Base-by-base conservation (phyloP, 1,139 yeast species). In the Pichia sp. region DNA sequence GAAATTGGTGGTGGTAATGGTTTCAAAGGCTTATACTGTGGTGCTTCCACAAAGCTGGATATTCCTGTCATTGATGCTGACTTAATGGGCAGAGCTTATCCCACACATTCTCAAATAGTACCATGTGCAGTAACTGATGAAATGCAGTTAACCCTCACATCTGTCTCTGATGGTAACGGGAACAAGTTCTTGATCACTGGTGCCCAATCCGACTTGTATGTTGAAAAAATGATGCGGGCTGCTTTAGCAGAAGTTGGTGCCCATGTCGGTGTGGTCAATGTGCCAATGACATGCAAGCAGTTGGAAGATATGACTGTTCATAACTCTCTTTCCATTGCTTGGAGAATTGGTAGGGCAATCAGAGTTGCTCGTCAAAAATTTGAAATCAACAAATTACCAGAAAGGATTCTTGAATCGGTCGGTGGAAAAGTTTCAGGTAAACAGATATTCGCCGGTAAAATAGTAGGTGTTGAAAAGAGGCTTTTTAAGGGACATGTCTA, bases 1-100 rank as follows among this genome's bases (percentile, higher is more conserved):
- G 49, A 46, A 46, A 46, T 46, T 46, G 49, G 49, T 16, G 49
- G 49, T 5, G 20, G 31, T 3, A 46, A 46, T 20, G 49, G 49
- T 5, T 46, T 46, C 14, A 33, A 30, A 20, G 49, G 49, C 16
- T 6, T 36, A 6, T 36, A 16, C 14, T 46, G 27, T 46, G 48
- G 48, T 45, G 48, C 33, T 34, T 27, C 27, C 16, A 16, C 7
- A 6, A 33, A 8, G 36, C n/a, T 46, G 7, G 42, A 33, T 34
- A 14, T 46, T 8, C 49, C 49, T 16, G 20, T 33, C 16, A 30
- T 46, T 31, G 49, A 46, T 33, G 7, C 27, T 9, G 49, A 46
- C 27, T 12, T 30, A 9, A 20, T 46, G 27, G 49, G 49, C 8
- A 46, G 49, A 12, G 49, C 49, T 6, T 46, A 46, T 46, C 49